Base-by-base conservation (phyloP, 179 eudicot genomes). In the Spergularia azorica region DNA sequence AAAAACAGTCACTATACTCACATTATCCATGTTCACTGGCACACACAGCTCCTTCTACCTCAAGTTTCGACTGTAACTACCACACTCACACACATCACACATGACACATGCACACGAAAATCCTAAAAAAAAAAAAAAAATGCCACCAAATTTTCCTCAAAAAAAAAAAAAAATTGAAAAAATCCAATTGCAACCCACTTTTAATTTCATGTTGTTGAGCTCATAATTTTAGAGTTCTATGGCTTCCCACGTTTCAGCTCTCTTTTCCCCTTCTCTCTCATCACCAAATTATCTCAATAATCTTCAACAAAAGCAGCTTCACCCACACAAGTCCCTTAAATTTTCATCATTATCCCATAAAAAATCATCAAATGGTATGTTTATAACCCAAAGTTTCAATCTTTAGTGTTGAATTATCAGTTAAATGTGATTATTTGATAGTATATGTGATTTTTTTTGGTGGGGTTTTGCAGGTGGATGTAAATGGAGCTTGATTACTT, bases 241-340 rank as follows among this genome's bases (percentile, higher is more conserved):
- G 89, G 87, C 89, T 82, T 51, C 86, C 80, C 82, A 86, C 84
- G 84, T 86, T 75, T 84, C 84, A 67, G 57, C 83, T 20, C 21
- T 86, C 21, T 75, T 38, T 26, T 50, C 77, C 51, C 80, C 81
- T 73, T 59, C 83, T 64, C 51, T 81, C 78, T 81, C 83, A 74
- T 72, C 87, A 63, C 8, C 50, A 2, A 73, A 39, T 57, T 63
- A 59, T 39, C 60, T 55, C 43, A 79, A 59, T 72, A 39, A 57
- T 71, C 75, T 72, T 71, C 62, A 71, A 56, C 2, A 52, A 0
- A 71, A 71, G 21, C 52, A 71, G 16, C 52, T 57, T 72, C 36
- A 43, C 36, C 15, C 67, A 39, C 41, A 18, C 56, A 71, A 71
- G 0, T 78, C 74, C 16, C 67, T 69, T 58, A 78, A 72, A 46